A percentile compares a stretch with the other conserved stretches of the same genome.
phyloP scores from a whole-genome alignment of 1,284 basidiomycete genomes.

The Xerocomus minutiporus region DNA sequence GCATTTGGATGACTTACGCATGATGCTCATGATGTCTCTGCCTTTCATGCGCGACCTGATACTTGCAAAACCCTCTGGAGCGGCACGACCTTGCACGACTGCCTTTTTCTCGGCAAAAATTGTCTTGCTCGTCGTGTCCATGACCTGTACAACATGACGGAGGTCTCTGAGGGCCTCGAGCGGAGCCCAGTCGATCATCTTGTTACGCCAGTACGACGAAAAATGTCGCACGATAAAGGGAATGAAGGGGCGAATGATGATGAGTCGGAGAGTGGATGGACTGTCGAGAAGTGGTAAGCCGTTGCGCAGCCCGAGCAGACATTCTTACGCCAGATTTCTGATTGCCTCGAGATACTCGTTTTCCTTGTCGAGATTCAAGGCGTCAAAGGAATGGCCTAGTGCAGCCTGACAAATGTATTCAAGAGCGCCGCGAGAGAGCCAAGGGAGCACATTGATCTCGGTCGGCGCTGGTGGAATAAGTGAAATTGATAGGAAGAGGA shows the following conservation, averaged over 20 bases:
- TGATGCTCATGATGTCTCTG: slow-evolving; percentile 48
- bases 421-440: slow-evolving; percentile 47
- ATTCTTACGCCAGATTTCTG: slow-evolving; percentile 43
- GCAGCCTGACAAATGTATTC: slow-evolving; percentile 48
- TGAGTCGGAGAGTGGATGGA: slow-evolving; percentile 43
- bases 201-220: slow-evolving; percentile 41
- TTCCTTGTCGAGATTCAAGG: slow-evolving; percentile 40
- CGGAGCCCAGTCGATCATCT: slow-evolving; percentile 43
- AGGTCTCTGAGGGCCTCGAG: slow-evolving; percentile 40
- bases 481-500: background rate
- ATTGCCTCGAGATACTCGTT: slow-evolving; percentile 48
- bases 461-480: slow-evolving; percentile 15
- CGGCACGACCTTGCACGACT: slow-evolving; percentile 20
- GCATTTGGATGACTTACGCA: slow-evolving; percentile 36
- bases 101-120: slow-evolving; percentile 39
- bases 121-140: slow-evolving; percentile 41
- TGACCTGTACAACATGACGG: slow-evolving; percentile 44
- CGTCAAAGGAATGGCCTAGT: slow-evolving; percentile 50
- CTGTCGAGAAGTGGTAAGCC: slow-evolving; percentile 25
- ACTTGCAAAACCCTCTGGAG: slow-evolving; percentile 16
- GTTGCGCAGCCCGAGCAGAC: background rate
- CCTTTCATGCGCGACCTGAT: slow-evolving; percentile 20
- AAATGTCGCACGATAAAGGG: slow-evolving; percentile 44
- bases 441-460: slow-evolving; percentile 46
- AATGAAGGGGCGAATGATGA: slow-evolving; percentile 45